Evolutionary conservation across 2,329 filamentous ascomycete genomes (phyloP).

Genomic region (Elsinoe perseae): DNA sequence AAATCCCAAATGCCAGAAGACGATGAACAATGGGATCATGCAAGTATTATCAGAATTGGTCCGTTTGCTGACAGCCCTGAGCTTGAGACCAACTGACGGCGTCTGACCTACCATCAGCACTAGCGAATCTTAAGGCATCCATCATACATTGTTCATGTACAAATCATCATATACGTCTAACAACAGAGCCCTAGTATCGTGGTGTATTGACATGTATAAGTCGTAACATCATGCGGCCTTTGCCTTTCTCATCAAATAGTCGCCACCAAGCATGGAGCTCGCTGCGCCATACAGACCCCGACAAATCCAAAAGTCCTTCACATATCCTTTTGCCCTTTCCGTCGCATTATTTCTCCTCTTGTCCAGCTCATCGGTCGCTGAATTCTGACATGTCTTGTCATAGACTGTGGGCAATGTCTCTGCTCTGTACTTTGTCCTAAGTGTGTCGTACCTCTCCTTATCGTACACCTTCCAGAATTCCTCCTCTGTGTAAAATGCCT

Average conservation of each 20-base stretch:
- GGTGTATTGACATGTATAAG: neutral
- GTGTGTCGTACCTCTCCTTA: constrained; percentile 51
- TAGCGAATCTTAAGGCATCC: neutral
- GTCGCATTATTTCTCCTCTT: neutral
- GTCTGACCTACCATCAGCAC: neutral
- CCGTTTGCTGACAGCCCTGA: too few species aligned
- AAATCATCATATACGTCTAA: neutral
- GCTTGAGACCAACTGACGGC: too few species aligned
- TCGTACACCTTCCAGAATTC: constrained; percentile 63
- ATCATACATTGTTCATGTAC: neutral
- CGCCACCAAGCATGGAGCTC: constrained; percentile 3
- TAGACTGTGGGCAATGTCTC: constrained; percentile 57
- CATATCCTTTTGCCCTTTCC: neutral
- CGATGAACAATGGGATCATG: too few species aligned
- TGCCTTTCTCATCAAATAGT: constrained; percentile 6
- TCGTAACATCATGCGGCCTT: neutral
- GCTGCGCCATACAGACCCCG: constrained; percentile 8
- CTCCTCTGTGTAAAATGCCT: constrained; percentile 69
- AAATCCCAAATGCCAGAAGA: too few species aligned
- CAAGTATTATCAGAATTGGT: too few species aligned
- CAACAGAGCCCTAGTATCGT: neutral
- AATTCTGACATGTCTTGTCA: constrained; percentile 51
- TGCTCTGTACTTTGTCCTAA: constrained; percentile 57
- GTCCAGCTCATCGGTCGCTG: constrained; percentile 5
- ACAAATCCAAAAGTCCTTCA: constrained; percentile 14